phyloP scores from a whole-genome alignment of 2,329 filamentous ascomycete genomes.

The Biscogniauxia sp. region DNA sequence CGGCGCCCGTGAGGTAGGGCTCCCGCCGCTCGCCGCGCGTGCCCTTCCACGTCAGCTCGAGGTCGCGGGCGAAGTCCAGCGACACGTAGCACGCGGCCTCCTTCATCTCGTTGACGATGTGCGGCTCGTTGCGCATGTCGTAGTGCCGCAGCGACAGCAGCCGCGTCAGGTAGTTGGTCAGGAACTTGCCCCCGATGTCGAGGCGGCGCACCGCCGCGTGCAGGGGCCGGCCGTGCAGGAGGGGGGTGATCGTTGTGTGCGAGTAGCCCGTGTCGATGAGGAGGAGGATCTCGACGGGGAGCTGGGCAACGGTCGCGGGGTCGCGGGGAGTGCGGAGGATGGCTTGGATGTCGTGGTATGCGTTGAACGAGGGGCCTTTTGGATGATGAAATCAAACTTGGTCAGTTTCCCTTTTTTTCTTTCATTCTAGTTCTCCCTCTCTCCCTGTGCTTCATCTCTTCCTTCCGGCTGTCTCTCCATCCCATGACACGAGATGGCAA shows the following conservation, averaged over 20 bases:
- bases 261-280: conserved; percentile 92
- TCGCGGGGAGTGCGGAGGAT: conserved; percentile 62
- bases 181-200: conserved; percentile 86
- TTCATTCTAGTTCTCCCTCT: neutral
- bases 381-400: neutral
- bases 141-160: conserved; percentile 88
- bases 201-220: conserved; percentile 80
- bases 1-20: conserved; percentile 47
- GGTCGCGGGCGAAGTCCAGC: conserved; percentile 69
- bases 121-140: conserved; percentile 90
- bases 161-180: conserved; percentile 91
- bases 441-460: neutral
- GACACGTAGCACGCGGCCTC: conserved; percentile 84
- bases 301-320: conserved; percentile 38
- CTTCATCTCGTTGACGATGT: conserved; percentile 95
- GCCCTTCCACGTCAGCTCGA: conserved; percentile 84
- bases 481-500: too few species aligned
- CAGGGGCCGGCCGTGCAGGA: conserved; percentile 76
- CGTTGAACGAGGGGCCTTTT: conserved; percentile 71
- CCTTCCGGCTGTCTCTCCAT: too few species aligned
- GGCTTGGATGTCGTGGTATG: conserved; percentile 74
- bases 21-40: conserved; percentile 58
- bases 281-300: conserved; percentile 77
- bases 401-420: neutral
- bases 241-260: conserved; percentile 84